Evolutionary conservation across 2,329 filamentous ascomycete genomes (phyloP), one percentile per base, ranked within the genome.

Genomic region (Botrytis paeoniae): DNA sequence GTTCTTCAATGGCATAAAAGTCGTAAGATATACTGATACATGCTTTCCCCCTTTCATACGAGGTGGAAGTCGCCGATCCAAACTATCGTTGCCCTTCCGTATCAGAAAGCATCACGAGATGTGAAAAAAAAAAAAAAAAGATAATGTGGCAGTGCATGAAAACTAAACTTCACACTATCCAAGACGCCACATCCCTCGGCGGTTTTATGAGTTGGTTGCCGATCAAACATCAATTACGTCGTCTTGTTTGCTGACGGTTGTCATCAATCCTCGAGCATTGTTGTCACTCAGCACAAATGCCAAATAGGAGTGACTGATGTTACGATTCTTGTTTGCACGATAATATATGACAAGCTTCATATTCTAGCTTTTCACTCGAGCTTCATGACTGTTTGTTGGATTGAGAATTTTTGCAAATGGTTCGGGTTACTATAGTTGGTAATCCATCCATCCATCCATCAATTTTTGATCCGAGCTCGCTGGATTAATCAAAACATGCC

Each of bases 51-150:
- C 22, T 63, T 63, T 45, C 25, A 70, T 35, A 39, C 32, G 57
- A 62, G 41, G 57, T 69, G 60, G 43, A 48, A 64, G 43, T 57
- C 60, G 45, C 43, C 60, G 69, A 71, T 71, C 60, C 69, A 54
- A 57, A 35, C 68, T 39, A 45, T 70, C 54, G 14, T 59, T 37
- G 18, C 18, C 37, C 35, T 41, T 54, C 22, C 22, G 12, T 69
- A 69, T 69, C 69, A 70, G n/a, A 70, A 61, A 32, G 29, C 59
- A 75, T 77, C 76, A 77, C 75, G 76, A 76, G 75, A 39, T 74
- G 69, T 41, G 60, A 39, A 59, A 37, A 69, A 62, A 73, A 59
- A 37, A 69, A 62, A 73, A 61, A 59, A 61, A 75, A 73, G 68
- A 71, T 68, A 74, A 69, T 73, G 74, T 74, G 74, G 65, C 60